Conservation (phyloP, 2,329 filamentous ascomycete genomes). For the Berkeleyomyces basicola region DNA sequence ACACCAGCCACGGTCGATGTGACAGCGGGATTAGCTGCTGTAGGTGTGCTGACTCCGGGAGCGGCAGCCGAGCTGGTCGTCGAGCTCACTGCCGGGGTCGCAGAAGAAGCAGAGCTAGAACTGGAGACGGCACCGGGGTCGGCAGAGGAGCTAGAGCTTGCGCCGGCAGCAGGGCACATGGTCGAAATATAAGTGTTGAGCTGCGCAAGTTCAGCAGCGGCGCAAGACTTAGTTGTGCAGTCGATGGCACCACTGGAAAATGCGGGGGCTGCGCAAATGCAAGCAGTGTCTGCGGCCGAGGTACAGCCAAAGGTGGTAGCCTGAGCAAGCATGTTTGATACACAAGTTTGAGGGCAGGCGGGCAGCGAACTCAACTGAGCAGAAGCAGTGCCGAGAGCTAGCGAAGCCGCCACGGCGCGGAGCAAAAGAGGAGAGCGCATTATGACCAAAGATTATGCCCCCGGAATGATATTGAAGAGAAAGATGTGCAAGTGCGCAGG, state of each 20-base stretch:
- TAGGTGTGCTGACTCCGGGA: not conserved
- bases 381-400: slow-evolving; percentile 2
- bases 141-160: not conserved
- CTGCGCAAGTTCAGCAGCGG: slow-evolving; percentile 18
- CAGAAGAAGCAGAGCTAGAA: not conserved
- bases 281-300: slow-evolving; percentile 20
- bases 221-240: slow-evolving; percentile 21
- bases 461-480: not conserved
- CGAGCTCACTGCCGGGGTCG: not conserved
- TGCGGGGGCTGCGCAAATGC: slow-evolving; percentile 24
- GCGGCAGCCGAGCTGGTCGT: not conserved
- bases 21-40: not conserved
- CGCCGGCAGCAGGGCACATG: slow-evolving; percentile 17
- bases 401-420: slow-evolving; percentile 1
- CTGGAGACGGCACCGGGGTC: slow-evolving; percentile 2
- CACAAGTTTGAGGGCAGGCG: slow-evolving; percentile 13
- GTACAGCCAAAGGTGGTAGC: slow-evolving; percentile 8
- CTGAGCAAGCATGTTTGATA: slow-evolving; percentile 11
- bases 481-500: not conserved
- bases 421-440: slow-evolving; percentile 7
- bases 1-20: not conserved
- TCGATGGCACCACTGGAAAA: slow-evolving; percentile 25
- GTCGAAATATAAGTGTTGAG: slow-evolving; percentile 18
- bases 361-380: slow-evolving; percentile 10
- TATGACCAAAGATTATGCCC: not conserved